Evolutionary conservation across 2,329 filamentous ascomycete species (phyloP).

Genomic region (Rhynchosporium secalis): DNA sequence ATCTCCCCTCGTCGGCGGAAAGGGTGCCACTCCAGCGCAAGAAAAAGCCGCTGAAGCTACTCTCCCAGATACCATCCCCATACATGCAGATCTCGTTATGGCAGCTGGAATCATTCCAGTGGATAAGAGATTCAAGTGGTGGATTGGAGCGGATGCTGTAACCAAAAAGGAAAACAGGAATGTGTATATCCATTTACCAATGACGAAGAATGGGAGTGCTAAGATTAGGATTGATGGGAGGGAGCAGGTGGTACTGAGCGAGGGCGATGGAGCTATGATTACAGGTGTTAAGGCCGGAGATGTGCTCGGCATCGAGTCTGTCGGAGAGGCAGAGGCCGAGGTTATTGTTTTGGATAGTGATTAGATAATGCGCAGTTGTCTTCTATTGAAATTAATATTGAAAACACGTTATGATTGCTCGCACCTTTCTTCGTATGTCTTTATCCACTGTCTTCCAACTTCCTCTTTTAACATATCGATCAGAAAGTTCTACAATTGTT

Average conservation of each 20-base stretch:
- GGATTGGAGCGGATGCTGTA: conserved; percentile 58
- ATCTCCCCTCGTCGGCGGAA: conserved; percentile 69
- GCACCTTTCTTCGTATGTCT: too few relatives aligned
- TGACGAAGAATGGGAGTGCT: conserved; percentile 73
- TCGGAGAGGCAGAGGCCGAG: conserved; percentile 68
- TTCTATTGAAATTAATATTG: too few relatives aligned
- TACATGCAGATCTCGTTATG: conserved; percentile 85
- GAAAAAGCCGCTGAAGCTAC: conserved; percentile 64
- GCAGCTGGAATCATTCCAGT: conserved; percentile 72
- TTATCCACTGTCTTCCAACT: too few relatives aligned
- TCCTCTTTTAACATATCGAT: too few relatives aligned
- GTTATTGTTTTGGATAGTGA: conserved; percentile 36
- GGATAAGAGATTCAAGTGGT: conserved; percentile 67
- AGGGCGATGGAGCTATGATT: conserved; percentile 82
- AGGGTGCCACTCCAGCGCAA: conserved; percentile 58
- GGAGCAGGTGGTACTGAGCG: conserved; percentile 65
- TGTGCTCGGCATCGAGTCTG: conserved; percentile 62
- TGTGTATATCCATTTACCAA: conserved; percentile 78
- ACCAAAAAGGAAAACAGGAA: conserved; percentile 61
- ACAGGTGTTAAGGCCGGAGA: conserved; percentile 64
- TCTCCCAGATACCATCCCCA: conserved; percentile 70
- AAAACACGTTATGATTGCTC: too few relatives aligned
- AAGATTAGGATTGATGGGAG: conserved; percentile 68
- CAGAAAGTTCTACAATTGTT: too few relatives aligned
- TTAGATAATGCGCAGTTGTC: conserved; percentile 18